Evolutionary conservation across 164 flowering plant species (phyloP).

Genomic region (Nelumbo lutea): DNA sequence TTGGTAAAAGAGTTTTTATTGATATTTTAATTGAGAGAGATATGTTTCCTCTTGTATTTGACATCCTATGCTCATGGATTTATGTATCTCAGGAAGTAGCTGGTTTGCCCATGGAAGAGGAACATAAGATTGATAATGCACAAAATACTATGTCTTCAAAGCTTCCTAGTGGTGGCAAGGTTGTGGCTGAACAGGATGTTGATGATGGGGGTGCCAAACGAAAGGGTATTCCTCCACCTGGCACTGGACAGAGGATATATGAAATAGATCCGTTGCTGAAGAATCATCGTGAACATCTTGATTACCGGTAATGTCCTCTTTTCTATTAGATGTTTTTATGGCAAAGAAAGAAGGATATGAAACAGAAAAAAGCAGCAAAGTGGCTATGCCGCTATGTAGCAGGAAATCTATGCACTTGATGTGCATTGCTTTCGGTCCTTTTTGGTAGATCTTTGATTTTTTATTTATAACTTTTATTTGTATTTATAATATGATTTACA

Average conservation of each 20-base stretch:
- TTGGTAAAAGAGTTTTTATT: too few species aligned
- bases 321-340: neutral
- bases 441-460: neutral
- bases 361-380: neutral
- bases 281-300: conserved; percentile 59
- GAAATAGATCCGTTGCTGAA: conserved; percentile 70
- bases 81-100: conserved; percentile 31
- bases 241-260: conserved; percentile 72
- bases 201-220: conserved; percentile 15
- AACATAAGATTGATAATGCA: conserved; percentile 9
- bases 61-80: conserved; percentile 11
- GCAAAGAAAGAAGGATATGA: neutral
- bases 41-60: neutral
- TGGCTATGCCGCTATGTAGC: too few species aligned
- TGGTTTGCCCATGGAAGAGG: conserved; percentile 24
- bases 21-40: neutral
- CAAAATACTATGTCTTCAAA: conserved; percentile 12
- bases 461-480: neutral
- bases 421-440: neutral
- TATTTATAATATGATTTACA: too few species aligned
- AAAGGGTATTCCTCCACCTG: conserved; percentile 71
- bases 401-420: too few species aligned
- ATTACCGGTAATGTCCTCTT: conserved; percentile 63
- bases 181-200: conserved; percentile 18
- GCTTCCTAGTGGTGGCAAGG: conserved; percentile 9